Evolutionary conservation across 768 basidiomycete genomes (phyloP), one percentile per base, ranked within the genome.

Genomic region (Lactarius hengduanensis): DNA sequence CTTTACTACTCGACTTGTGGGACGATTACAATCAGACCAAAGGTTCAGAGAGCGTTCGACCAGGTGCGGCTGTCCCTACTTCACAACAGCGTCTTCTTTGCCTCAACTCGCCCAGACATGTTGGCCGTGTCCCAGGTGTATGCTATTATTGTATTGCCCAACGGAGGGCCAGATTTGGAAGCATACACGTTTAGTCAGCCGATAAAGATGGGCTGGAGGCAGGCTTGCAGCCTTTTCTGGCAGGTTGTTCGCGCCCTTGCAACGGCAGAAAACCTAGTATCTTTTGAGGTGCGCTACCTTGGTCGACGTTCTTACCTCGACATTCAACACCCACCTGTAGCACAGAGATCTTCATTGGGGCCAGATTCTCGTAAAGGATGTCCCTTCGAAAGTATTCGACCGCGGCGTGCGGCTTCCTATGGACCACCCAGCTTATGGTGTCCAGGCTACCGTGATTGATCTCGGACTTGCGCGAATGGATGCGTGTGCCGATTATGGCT

Each of bases 281-380:
- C 84, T 15, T 98, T 99, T 64, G 97, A 99, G 85, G 96, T 97
- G 69, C 63, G 84, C 71, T 53, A 11, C 34, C 58, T 56, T 10
- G 47, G 3, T 43, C 59, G 6, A 62, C 55, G 8, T 64, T 47
- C 15, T 20, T 13, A 30, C 34, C 63, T 28, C 47, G 59, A 47
- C 41, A n/a, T 9, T 20, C 32, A 66, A 43, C 61, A 28, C 20
- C 32, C 4, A 41, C 32, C 18, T 32, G 58, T 72, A 99, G 96
- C 97, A 99, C 77, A 94, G 97, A 38, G 97, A 99, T 76, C 85
- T 99, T n/a, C 97, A 99, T 72, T 94, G 93, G 86, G 97, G 97
- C 26, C 97, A 99, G 76, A 91, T 99, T 59, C 82, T 99, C 9
- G 86, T 98, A 57, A 87, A 88, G 72, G 80, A 82, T 65, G 64